phyloP scores from a whole-genome alignment of 1,139 yeast genomes.

The Blastobotrys proliferans region DNA sequence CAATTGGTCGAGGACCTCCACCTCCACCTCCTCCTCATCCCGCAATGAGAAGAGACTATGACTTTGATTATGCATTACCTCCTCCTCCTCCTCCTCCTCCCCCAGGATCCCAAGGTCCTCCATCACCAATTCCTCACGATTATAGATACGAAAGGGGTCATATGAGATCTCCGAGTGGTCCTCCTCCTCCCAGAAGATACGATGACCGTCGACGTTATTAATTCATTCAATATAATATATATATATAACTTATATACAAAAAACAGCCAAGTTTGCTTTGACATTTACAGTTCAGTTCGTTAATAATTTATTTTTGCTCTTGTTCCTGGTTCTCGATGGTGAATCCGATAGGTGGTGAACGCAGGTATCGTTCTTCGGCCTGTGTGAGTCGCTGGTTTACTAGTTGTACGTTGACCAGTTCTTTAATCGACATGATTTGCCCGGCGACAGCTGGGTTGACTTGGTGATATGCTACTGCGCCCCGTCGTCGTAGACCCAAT shows the following conservation, averaged over 20 bases:
- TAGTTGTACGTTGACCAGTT: constrained; percentile 79
- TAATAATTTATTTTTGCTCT: not conserved
- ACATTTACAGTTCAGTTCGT: not conserved
- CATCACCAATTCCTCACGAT: constrained; percentile 2
- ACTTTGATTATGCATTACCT: constrained; percentile 6
- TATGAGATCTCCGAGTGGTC: not conserved
- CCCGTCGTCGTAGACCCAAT: constrained; percentile 72
- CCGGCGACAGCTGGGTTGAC: constrained; percentile 83
- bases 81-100: constrained; percentile 7
- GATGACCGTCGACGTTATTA: constrained; percentile 10
- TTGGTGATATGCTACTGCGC: constrained; percentile 66
- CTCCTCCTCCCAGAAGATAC: constrained; percentile 5
- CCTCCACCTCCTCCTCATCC: constrained; percentile 3
- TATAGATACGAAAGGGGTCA: constrained; percentile 1
- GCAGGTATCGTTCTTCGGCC: constrained; percentile 31
- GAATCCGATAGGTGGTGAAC: constrained; percentile 32
- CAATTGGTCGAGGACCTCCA: constrained; percentile 1
- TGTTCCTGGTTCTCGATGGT: constrained; percentile 18
- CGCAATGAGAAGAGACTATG: constrained; percentile 3
- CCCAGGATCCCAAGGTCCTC: constrained; percentile 5
- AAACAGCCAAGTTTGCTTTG: not conserved
- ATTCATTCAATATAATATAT: not conserved
- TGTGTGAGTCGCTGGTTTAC: constrained; percentile 43
- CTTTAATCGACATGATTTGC: constrained; percentile 77
- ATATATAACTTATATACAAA: not conserved